Evolutionary conservation across 768 basidiomycete genomes (phyloP), one percentile per base, ranked within the genome.

Genomic region (Psilocybe azurescens): DNA sequence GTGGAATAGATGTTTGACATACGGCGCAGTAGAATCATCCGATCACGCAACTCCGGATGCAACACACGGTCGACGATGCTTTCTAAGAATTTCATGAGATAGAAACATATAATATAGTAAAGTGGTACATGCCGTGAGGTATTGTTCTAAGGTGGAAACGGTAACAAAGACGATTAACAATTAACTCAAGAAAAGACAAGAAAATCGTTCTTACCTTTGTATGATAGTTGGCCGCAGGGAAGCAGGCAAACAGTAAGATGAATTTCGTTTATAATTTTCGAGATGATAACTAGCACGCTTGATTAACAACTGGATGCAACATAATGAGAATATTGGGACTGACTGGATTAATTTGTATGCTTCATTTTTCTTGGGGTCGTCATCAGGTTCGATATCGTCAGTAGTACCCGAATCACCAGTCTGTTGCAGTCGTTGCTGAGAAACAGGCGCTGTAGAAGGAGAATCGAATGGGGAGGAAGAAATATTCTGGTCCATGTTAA

Each of bases 21-120:
- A 90, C 95, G 91, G 79, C 94, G 84, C 36, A 94, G 77, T 16
- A 97, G 80, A 67, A 98, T 97, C 83, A 97, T 90, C 36, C 94
- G 85, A 68, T 97, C 95, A 38, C 96, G 86, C 59, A 98, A 79
- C 68, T 94, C 91, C 51, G 96, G 92, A 75, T 95, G 93, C 61
- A 94, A 83, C 51, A 97, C 88, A 49, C 89, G 87, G 73, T 97
- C 95, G 68, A 97, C 94, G n/a, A 91, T 83, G 67, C 93, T 91
- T 73, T 96, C 95, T 95, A 70, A 10, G 69, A 29, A 16, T 6
- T 50, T 6, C 20, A 49, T 51, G 52, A 38, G 39, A n/a, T 13
- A 5, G 14, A 50, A 46, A 16, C 6, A 38, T n/a, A 24, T 9
- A 41, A 41, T 36, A 39, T 9, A 53, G 46, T 1, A 58, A 50